Conservation (phyloP, 2,329 filamentous ascomycete species). For the Aspergillus sergii region DNA sequence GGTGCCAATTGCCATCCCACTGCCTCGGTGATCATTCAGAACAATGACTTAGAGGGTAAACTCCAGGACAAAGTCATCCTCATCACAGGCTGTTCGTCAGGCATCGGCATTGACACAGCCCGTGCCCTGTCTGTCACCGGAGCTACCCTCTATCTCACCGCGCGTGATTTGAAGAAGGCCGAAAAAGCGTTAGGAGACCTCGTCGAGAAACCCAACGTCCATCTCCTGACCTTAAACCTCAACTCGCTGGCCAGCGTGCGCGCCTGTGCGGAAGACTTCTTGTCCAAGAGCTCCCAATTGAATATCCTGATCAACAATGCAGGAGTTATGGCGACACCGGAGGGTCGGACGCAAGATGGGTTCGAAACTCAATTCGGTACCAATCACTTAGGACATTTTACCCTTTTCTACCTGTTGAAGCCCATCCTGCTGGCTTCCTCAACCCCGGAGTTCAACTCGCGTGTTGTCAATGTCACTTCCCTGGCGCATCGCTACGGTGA, state of each 20-base stretch:
- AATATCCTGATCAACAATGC: conserved; percentile 47
- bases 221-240: conserved; percentile 23
- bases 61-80: conserved; percentile 18
- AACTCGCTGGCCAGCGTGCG: conserved; percentile 9
- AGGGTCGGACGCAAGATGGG: conserved; percentile 39
- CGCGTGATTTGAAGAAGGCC: conserved; percentile 38
- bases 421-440: conserved; percentile 18
- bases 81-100: conserved; percentile 31
- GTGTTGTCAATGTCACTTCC: conserved; percentile 53
- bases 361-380: conserved; percentile 57
- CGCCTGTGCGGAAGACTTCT: conserved; percentile 13
- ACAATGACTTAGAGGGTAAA: conserved; percentile 23
- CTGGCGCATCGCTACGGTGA: conserved; percentile 43
- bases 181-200: conserved; percentile 28
- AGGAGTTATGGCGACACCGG: conserved; percentile 44
- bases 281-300: conserved; percentile 12
- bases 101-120: conserved; percentile 50
- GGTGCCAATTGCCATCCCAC: conserved; percentile 28
- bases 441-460: conserved; percentile 45
- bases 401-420: conserved; percentile 55
- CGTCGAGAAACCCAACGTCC: conserved; percentile 14
- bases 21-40: conserved; percentile 38
- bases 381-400: conserved; percentile 58
- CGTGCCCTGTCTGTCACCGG: conserved; percentile 44
- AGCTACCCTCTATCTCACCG: conserved; percentile 41